phyloP scores from a whole-genome alignment of 2,329 filamentous ascomycete species.

The Sclerotinia sclerotiorum region DNA sequence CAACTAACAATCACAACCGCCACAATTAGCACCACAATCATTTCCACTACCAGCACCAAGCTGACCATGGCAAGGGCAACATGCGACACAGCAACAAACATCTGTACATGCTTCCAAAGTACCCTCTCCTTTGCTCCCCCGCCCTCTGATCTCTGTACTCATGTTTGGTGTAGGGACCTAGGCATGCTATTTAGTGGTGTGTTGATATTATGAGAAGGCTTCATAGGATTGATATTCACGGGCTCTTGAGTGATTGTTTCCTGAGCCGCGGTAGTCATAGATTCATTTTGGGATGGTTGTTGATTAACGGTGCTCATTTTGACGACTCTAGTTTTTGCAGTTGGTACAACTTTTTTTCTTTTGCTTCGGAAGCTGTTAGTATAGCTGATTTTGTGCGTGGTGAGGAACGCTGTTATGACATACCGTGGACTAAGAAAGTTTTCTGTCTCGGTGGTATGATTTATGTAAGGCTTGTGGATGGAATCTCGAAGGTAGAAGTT shows the following conservation, averaged over 20 bases:
- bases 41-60: background rate
- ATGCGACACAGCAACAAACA: fast-evolving
- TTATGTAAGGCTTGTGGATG: background rate
- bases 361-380: background rate
- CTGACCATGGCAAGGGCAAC: background rate
- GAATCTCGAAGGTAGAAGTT: too few species aligned
- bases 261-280: background rate
- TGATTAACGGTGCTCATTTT: background rate
- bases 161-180: background rate
- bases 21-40: background rate
- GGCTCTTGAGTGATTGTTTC: background rate
- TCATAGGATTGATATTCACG: too few species aligned
- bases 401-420: background rate
- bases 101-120: background rate
- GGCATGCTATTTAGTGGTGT: background rate
- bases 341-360: background rate
- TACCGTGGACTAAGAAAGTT: background rate
- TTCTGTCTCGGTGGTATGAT: too few species aligned
- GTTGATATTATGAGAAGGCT: background rate
- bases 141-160: too few species aligned
- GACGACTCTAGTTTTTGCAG: background rate
- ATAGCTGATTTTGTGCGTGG: too few species aligned
- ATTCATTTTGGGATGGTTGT: background rate
- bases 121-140: too few species aligned
- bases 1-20: too few species aligned